Base-by-base conservation (phyloP, 768 basidiomycete genomes). In the Hericium rajendrae region DNA sequence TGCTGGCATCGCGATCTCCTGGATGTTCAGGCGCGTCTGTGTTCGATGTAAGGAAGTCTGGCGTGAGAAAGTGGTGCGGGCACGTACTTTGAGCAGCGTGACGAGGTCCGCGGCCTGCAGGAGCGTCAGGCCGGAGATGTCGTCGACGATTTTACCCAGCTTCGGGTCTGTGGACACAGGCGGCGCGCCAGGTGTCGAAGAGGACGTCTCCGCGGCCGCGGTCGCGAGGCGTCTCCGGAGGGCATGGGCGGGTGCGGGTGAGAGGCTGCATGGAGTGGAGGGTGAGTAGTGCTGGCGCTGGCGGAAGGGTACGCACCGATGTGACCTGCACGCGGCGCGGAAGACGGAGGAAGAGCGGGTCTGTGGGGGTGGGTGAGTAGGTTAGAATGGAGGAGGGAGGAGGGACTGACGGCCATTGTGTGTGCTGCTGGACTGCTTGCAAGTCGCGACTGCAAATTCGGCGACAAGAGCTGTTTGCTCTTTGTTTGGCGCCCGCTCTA, bases 61-160 rank as follows among this genome's bases (percentile, higher is more conserved):
- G n/a, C n/a, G 54, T 37, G 28, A n/a, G 15, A 13, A 32, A 13
- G 20, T 48, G 16, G 8, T 10, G 26, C 16, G 46, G 3, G 49
- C 13, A 59, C 75, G 66, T 64, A 89, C 95, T 82, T 99, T 99
- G 66, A 99, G 79, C 37, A 86, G 76, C 1, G 90, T 75, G 49
- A 98, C 94, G 57, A 99, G 81, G 76, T 98, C 95, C 12, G 95
- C 88, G 6, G 95, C 95, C 70, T 98, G 94, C 58, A 99, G 76
- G 56, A 98, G 78, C 18, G 94, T 91, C 64, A 98, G 72, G 20
- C 77, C 73, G 5, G 93, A 90, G 64, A 99, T 97, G 69, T 92
- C 87, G 69, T 98, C 92, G 26, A 99, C 97, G 66, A 99, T 87
- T 59, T 82, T 81, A 51, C 74, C 75, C 62, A 99, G 79, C 64